A percentile compares a stretch with the other conserved stretches of the same genome.
Conservation (phyloP, 192 early-diverging fungal genomes). For the Dissophora globulifera region DNA sequence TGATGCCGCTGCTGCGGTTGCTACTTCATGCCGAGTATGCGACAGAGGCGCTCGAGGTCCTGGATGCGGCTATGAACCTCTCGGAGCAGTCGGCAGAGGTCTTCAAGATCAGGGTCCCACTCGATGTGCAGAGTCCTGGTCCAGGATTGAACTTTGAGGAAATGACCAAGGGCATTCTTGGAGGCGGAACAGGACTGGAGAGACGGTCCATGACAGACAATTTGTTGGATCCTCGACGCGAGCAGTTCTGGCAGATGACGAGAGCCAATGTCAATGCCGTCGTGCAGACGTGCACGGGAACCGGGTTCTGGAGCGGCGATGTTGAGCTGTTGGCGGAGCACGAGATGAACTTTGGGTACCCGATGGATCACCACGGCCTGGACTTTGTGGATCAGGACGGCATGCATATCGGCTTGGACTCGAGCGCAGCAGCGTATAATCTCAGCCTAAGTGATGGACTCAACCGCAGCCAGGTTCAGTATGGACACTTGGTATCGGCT, state of each 20-base stretch:
- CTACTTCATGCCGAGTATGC: constrained; percentile 69
- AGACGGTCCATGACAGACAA: constrained; percentile 24
- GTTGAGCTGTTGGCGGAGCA: constrained; percentile 39
- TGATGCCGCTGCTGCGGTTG: constrained; percentile 75
- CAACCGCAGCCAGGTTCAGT: constrained; percentile 34
- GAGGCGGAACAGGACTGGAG: constrained; percentile 47
- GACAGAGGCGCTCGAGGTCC: constrained; percentile 74
- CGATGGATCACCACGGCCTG: constrained; percentile 5
- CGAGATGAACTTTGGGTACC: constrained; percentile 20
- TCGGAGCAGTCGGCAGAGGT: constrained; percentile 44
- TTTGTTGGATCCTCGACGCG: constrained; percentile 26
- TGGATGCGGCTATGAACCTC: constrained; percentile 72
- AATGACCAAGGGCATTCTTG: constrained; percentile 51
- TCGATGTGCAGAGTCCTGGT: constrained; percentile 31
- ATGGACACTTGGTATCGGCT: constrained; percentile 43
- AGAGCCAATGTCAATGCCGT: constrained; percentile 49
- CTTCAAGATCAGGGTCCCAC: constrained; percentile 48
- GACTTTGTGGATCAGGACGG: constrained; percentile 48
- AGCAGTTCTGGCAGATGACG: constrained; percentile 51
- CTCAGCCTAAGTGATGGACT: constrained; percentile 2
- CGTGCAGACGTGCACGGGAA: constrained; percentile 30
- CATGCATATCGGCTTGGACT: constrained; percentile 31
- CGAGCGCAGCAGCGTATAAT: constrained; percentile 7
- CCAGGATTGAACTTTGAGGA: constrained; percentile 46
- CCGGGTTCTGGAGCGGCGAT: constrained; percentile 29